Conservation (phyloP, 108 stramenopile species). For the Skeletonema costatum region DNA sequence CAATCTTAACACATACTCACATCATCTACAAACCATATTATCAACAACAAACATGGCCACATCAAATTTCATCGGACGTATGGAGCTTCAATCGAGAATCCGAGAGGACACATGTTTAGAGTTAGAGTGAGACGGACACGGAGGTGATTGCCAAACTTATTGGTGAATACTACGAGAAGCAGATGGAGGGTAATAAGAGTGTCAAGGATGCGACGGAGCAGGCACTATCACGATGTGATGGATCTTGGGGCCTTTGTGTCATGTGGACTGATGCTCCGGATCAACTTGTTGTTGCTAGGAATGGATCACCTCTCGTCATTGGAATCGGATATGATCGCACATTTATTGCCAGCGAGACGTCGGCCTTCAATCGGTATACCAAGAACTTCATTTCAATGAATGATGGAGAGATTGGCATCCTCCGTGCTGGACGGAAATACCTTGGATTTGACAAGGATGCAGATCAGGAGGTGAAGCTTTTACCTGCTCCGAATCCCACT, state of each 20-base stretch:
- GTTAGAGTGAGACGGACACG: conserved; percentile 98
- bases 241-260: conserved; percentile 86
- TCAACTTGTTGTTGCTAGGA: conserved; percentile 87
- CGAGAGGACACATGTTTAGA: conserved; percentile 82
- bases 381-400: conserved; percentile 98
- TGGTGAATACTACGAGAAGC: conserved; percentile 69
- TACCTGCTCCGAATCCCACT: conserved; percentile 91
- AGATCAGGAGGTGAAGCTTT: conserved; percentile 94
- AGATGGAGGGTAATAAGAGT: conserved; percentile 35
- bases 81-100: conserved; percentile 69
- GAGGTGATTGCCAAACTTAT: conserved; percentile 98
- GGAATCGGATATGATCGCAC: conserved; percentile 93
- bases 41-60: too few species aligned
- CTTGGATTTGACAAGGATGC: conserved; percentile 88
- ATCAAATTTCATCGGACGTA: too few species aligned
- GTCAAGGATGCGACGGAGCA: conserved; percentile 82
- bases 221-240: conserved; percentile 82
- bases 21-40: too few species aligned
- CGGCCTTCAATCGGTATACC: conserved; percentile 97
- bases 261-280: conserved; percentile 69
- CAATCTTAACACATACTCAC: too few species aligned
- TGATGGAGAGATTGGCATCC: conserved; percentile 97
- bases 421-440: conserved; percentile 91
- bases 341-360: conserved; percentile 96
- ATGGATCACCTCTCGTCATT: conserved; percentile 97